Evolutionary conservation across 2,329 filamentous ascomycete genomes (phyloP), one percentile per base, ranked within the genome.

Genomic region (Talaromyces sp.): DNA sequence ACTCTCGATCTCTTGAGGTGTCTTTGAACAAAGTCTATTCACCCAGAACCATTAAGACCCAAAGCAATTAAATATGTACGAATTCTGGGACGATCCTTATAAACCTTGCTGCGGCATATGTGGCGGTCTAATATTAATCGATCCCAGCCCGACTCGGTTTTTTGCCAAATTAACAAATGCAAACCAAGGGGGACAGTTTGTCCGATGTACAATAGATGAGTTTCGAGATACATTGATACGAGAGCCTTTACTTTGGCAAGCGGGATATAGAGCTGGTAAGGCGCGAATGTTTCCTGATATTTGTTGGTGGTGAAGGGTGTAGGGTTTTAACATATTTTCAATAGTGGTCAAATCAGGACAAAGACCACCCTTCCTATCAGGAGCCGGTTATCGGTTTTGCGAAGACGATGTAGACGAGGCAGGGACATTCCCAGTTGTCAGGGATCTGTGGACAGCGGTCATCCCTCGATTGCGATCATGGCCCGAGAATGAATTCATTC

Each of bases 231-330:
- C 21, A 8, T 24, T 48, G 24, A 41, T 54, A 29, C 24, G 41
- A 9, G 21, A 43, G 11, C 14, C 46, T 31, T 50, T 27, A 31
- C 26, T 38, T n/a, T 61, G 55, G 59, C 26, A 32, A 19, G 57
- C 59, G 17, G 56, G 32, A 54, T 61, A 61, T 19, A 61, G 59
- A 54, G 59, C 59, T 1, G 26, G 55, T 61, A 53, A 61, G 50
- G 48, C 29, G 27, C 19, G 11, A 51, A 50, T 59, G 0, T 11
- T 32, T 29, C 17, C 4, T 46, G 7, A 38, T 10, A 54, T 14
- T 5, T 26, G 10, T 32, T n/a, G 21, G 9, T 19, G 17, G 3
- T 3, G 5, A 11, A 17, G 29, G 31, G 38, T 6, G n/a, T n/a
- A n/a, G n/a, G n/a, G n/a, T n/a, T n/a, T n/a, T 43, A 57, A 9